Conservation (phyloP, 1,284 basidiomycete species). For the Inonotus obliquus region DNA sequence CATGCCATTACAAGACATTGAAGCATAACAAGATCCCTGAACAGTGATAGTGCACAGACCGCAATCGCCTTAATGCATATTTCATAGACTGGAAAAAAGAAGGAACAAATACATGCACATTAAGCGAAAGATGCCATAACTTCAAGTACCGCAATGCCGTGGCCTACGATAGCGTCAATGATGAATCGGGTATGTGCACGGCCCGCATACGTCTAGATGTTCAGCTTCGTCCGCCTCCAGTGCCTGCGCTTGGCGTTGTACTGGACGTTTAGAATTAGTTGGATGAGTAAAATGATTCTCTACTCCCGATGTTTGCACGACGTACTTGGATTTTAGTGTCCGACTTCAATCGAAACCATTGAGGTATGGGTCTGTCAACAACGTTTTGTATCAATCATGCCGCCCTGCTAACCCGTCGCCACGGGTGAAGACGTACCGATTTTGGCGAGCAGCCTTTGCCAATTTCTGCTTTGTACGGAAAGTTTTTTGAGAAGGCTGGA, state of each 20-base stretch:
- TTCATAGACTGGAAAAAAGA: constrained; percentile 7
- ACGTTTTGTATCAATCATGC: neutral
- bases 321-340: constrained; percentile 92
- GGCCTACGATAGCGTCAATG: neutral
- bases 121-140: constrained; percentile 14
- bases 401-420: neutral
- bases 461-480: constrained; percentile 96
- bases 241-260: constrained; percentile 94
- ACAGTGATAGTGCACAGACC: neutral
- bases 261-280: constrained; percentile 34
- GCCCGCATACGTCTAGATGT: constrained; percentile 56
- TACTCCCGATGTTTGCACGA: neutral
- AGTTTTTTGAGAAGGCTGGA: constrained; percentile 94
- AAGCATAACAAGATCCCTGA: neutral
- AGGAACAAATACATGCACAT: constrained; percentile 14
- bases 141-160: neutral
- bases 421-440: constrained; percentile 61
- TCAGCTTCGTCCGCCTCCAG: constrained; percentile 94
- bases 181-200: neutral
- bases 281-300: neutral
- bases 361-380: constrained; percentile 78
- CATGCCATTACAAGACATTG: neutral
- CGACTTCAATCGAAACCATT: constrained; percentile 98
- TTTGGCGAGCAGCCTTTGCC: constrained; percentile 94
- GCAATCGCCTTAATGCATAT: constrained; percentile 14